A percentile compares a stretch with the other conserved stretches of the same genome.
These are phyloP conservation scores for Excoecaria agallocha DNA, from an alignment of 345 rosid genomes.

Conservation along the genomic window DNA sequence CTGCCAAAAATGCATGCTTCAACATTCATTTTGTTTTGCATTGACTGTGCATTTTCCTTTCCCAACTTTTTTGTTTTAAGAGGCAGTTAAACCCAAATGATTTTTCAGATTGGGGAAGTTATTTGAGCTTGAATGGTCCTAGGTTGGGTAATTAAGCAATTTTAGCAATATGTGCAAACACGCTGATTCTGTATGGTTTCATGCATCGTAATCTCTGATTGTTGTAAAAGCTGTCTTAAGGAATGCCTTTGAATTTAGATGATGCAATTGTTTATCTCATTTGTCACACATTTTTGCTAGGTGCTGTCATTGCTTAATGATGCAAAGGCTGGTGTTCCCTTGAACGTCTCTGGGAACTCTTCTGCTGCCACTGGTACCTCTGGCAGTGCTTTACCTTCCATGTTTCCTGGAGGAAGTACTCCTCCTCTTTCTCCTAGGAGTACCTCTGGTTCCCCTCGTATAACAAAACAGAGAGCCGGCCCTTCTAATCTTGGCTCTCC, in stretches of 20 bases:
- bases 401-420: slow-evolving; percentile 93
- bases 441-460: slow-evolving; percentile 81
- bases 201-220: background rate
- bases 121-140: background rate
- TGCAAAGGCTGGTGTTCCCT: slow-evolving; percentile 74
- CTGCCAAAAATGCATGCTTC: background rate
- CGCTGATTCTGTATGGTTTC: background rate
- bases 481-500: slow-evolving; percentile 89
- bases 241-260: background rate
- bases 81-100: background rate
- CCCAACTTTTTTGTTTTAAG: background rate
- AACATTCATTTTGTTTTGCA: background rate
- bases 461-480: slow-evolving; percentile 68
- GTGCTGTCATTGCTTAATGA: slow-evolving; percentile 69
- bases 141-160: background rate
- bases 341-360: slow-evolving; percentile 64
- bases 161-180: background rate
- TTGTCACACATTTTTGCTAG: slow-evolving; percentile 29
- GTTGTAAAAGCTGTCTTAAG: background rate
- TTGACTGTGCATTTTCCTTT: background rate
- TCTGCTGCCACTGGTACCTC: slow-evolving; percentile 53
- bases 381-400: slow-evolving; percentile 73
- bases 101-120: background rate
- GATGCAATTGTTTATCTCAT: slow-evolving; percentile 11
- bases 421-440: slow-evolving; percentile 98